Conservation (phyloP, 2,329 filamentous ascomycete species). For the Aureobasidium sp. region DNA sequence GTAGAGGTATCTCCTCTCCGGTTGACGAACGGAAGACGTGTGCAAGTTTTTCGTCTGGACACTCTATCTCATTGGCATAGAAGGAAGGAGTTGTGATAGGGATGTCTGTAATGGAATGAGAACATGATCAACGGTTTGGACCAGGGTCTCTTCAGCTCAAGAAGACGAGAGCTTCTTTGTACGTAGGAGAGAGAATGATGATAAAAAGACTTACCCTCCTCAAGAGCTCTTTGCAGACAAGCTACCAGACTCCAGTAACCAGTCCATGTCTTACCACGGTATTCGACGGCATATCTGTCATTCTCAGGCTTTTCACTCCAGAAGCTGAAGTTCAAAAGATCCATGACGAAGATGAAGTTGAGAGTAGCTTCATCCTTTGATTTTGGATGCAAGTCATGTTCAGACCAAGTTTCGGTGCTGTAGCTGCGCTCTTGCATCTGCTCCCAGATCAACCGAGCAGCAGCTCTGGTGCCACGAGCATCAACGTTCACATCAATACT, state of each 20-base stretch:
- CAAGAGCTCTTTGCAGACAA: slow-evolving; percentile 74
- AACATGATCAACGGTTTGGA: background rate
- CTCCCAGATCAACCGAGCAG: slow-evolving; percentile 69
- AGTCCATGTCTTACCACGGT: slow-evolving; percentile 75
- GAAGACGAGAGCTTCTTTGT: background rate
- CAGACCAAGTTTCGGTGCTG: slow-evolving; percentile 77
- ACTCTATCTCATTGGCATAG: slow-evolving; percentile 67
- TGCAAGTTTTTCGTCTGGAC: slow-evolving; percentile 61
- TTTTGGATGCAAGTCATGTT: slow-evolving; percentile 85
- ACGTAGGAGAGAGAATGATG: background rate
- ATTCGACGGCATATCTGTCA: slow-evolving; percentile 75
- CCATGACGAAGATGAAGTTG: slow-evolving; percentile 95
- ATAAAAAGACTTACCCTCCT: slow-evolving; percentile 58
- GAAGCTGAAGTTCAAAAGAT: slow-evolving; percentile 89
- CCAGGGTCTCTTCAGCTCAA: background rate
- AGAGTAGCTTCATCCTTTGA: slow-evolving; percentile 64
- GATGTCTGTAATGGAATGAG: slow-evolving; percentile 52
- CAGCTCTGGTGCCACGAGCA: slow-evolving; percentile 72
- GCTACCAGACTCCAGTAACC: slow-evolving; percentile 95
- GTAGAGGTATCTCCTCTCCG: slow-evolving; percentile 77
- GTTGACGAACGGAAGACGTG: slow-evolving; percentile 83
- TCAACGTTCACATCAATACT: slow-evolving; percentile 87
- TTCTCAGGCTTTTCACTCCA: slow-evolving; percentile 70
- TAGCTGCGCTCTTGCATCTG: slow-evolving; percentile 81
- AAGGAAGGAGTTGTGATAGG: slow-evolving; percentile 84